Conservation (phyloP, 441 rosid genomes). For the Mallotus repandus region DNA sequence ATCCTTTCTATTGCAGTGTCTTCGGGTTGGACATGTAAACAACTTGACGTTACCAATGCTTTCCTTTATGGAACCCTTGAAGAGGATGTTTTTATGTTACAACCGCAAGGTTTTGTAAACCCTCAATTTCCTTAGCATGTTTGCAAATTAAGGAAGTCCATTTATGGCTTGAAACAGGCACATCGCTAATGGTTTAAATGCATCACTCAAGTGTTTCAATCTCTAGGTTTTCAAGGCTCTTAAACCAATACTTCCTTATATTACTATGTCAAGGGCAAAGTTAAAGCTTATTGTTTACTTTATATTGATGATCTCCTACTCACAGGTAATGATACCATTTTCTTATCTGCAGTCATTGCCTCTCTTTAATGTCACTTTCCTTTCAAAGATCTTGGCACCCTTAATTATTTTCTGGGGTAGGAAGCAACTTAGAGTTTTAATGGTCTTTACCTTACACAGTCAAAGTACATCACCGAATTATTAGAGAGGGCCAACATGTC, state of each 20-base stretch:
- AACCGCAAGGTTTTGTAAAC: neutral
- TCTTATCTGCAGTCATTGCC: too few relatives aligned
- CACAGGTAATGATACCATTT: too few relatives aligned
- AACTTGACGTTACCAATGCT: neutral
- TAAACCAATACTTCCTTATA: neutral
- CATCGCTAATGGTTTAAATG: neutral
- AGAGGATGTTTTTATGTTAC: neutral
- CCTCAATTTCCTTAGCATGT: neutral
- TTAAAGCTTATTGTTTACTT: too few relatives aligned
- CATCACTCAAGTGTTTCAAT: neutral
- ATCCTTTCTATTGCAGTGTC: too few relatives aligned
- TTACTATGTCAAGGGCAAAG: too few relatives aligned
- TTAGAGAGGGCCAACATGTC: neutral
- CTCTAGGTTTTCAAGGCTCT: neutral
- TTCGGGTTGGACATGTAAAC: neutral
- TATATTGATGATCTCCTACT: too few relatives aligned
- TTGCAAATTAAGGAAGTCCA: neutral
- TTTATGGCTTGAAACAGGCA: neutral
- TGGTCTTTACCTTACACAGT: neutral
- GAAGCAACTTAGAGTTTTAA: neutral
- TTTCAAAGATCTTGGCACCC: neutral
- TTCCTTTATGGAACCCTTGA: neutral
- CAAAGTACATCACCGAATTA: neutral
- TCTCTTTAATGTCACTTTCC: too few relatives aligned
- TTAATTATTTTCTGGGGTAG: too few relatives aligned